Evolutionary conservation across 768 basidiomycete species (phyloP).

Genomic region (Omphalotus guepiniiformis): DNA sequence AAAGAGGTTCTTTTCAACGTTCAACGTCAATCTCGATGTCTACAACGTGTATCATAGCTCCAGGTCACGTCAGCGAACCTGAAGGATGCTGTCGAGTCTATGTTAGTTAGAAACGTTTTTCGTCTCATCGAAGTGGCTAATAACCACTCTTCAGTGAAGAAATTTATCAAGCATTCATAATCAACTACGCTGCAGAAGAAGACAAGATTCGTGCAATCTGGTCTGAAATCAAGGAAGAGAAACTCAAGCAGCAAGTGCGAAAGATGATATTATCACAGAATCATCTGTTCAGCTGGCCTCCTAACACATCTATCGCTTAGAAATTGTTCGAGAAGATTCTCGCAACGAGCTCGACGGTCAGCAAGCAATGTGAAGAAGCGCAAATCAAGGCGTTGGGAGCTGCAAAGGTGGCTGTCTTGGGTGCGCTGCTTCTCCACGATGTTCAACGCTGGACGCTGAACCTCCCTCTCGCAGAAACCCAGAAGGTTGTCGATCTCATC

Average conservation of each 20-base stretch:
- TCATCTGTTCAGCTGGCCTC: not conserved
- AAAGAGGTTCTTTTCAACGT: constrained; percentile 4
- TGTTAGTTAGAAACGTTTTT: not conserved
- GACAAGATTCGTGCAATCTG: constrained; percentile 1
- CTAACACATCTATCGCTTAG: not conserved
- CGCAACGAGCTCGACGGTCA: not conserved
- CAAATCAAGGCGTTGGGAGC: constrained; percentile 6
- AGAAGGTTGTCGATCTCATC: constrained; percentile 1
- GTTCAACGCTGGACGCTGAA: not conserved
- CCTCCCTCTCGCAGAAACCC: not conserved
- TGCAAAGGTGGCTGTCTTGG: constrained; percentile 1
- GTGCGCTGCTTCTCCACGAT: not conserved
- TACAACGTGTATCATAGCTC: not conserved
- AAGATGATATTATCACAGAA: not conserved
- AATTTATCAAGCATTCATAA: constrained; percentile 6
- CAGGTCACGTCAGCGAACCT: not conserved
- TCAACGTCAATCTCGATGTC: not conserved
- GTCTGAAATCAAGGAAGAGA: not conserved
- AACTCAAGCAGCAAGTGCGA: constrained; percentile 4
- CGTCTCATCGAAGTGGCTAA: not conserved
- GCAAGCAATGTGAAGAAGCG: constrained; percentile 1
- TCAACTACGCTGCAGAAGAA: constrained; percentile 6
- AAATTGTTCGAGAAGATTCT: not conserved
- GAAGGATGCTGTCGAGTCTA: not conserved
- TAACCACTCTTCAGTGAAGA: not conserved